phyloP scores from a whole-genome alignment of 306 rosid genomes.

The Vigna hirtella region DNA sequence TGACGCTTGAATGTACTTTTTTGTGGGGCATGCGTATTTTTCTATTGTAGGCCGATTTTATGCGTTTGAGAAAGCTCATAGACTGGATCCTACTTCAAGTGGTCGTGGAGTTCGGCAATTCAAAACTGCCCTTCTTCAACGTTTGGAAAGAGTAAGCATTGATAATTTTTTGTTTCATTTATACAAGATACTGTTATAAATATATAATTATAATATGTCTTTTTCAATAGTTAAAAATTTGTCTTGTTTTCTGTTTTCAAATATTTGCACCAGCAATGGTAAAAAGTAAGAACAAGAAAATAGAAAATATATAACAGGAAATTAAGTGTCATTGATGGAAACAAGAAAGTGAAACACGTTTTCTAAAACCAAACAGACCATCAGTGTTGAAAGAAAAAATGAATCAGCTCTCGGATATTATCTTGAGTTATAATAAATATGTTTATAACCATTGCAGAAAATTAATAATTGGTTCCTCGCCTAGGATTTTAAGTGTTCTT shows the following conservation, averaged over 20 bases:
- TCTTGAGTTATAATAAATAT: not conserved
- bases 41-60: constrained; percentile 85
- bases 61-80: constrained; percentile 98
- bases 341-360: not conserved
- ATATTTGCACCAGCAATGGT: too few relatives aligned
- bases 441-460: not conserved
- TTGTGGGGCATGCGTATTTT: not conserved
- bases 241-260: too few relatives aligned
- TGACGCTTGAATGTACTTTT: constrained; percentile 7
- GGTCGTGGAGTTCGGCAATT: constrained; percentile 99
- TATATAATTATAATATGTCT: not conserved
- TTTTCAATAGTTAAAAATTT: not conserved
- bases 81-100: constrained; percentile 94
- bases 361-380: not conserved
- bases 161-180: not conserved
- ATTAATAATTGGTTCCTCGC: not conserved
- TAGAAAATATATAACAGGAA: too few relatives aligned
- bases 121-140: constrained; percentile 95
- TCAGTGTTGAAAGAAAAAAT: not conserved
- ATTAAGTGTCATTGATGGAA: not conserved
- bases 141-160: constrained; percentile 85
- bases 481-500: not conserved
- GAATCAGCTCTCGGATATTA: not conserved
- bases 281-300: too few relatives aligned
- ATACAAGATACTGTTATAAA: not conserved